Conservation (phyloP, 1,284 basidiomycete species). For the Cerrena zonata region DNA sequence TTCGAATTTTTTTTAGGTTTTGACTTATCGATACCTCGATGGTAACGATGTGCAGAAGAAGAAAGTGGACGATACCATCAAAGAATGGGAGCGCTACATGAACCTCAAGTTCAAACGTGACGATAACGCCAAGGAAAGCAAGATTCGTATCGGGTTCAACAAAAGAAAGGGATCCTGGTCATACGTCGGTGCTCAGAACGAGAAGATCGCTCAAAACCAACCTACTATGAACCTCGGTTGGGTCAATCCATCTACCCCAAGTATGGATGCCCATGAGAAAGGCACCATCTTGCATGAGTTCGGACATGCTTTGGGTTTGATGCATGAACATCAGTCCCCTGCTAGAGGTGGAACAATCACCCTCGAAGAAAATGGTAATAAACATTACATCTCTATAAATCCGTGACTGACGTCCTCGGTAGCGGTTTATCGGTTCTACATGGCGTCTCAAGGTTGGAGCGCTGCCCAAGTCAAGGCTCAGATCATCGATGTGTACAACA, state of each 20-base stretch:
- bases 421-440: constrained; percentile 16
- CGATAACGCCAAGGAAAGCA: neutral
- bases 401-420: neutral
- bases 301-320: constrained; percentile 28
- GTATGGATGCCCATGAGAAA: constrained; percentile 3
- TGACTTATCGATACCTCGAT: constrained; percentile 2
- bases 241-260: constrained; percentile 9
- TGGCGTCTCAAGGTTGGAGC: constrained; percentile 9
- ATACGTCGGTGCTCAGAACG: constrained; percentile 1
- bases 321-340: constrained; percentile 30
- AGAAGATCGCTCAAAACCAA: neutral
- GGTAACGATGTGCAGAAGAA: neutral
- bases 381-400: neutral
- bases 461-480: constrained; percentile 16
- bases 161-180: constrained; percentile 5
- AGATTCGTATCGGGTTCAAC: constrained; percentile 8
- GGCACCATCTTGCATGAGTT: constrained; percentile 27
- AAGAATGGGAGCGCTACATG: constrained; percentile 5
- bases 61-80: constrained; percentile 3
- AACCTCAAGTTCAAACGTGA: constrained; percentile 3
- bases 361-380: constrained; percentile 13
- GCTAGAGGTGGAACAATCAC: constrained; percentile 15
- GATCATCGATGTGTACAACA: constrained; percentile 19
- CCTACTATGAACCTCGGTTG: constrained; percentile 24
- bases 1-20: neutral